Base-by-base conservation (phyloP, 176 grass and related monocot genomes). In the Musa acuminata region DNA sequence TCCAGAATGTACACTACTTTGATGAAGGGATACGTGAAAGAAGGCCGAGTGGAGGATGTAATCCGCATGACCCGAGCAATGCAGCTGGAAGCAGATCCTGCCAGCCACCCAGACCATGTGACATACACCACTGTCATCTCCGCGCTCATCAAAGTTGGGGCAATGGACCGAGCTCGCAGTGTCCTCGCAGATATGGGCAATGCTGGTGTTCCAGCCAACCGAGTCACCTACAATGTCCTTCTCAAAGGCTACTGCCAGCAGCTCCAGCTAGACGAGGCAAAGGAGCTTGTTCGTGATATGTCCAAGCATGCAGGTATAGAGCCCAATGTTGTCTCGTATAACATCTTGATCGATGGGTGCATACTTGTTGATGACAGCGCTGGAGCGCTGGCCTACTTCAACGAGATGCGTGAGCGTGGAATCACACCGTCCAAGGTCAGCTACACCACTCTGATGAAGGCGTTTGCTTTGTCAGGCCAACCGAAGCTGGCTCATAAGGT, bases 361-460 rank as follows among this genome's bases (percentile, higher is more conserved):
- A 87, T 93, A n/a, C 82, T 81, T 21, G 51, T 82, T 9, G 90
- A 97, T 53, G 87, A 97, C 83, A 87, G 50, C 53, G 84, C 85
- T 0, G 83, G 90, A 49, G 87, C 94, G 23, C 60, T 97, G 51
- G 82, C 87, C 11, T 82, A 83, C 19, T 97, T 93, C 80, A 90
- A 90, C 50, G 87, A 93, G 88, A 97, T 93, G 94, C 80, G 94
- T 22, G 66, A 83, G 12, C 87, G 79, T 0, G 83, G 87, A 21
- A 87, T 97, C 65, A 75, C 87, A 65, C 94, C 94, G 27, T 88
- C 85, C 9, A 80, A 85, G 52, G 86, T 87, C 55, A 97, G 94
- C 88, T 97, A 97, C 81, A 97, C 90, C 51, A 97, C 90, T 13
- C 74, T 97, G 52, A 97, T 97, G 90, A 93, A 97, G 82, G 90